These are phyloP conservation scores for Solanum pennellii DNA, from an alignment of 257 asterid species.

Conservation along the genomic window DNA sequence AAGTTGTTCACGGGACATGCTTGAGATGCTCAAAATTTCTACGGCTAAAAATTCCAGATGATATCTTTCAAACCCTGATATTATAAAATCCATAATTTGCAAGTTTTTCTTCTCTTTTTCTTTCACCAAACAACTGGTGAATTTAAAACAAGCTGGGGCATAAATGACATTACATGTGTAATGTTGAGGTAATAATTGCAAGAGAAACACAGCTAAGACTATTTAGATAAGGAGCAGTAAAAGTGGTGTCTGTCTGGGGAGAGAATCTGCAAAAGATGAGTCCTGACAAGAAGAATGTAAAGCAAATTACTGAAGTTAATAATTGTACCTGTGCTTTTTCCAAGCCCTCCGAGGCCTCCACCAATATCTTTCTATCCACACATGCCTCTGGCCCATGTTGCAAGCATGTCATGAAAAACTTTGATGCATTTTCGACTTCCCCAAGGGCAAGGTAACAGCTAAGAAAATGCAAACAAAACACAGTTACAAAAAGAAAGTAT, in stretches of 20 bases:
- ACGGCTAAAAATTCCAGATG: background rate
- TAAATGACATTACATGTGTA: background rate
- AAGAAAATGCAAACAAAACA: slow-evolving; percentile 4
- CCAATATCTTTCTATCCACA: slow-evolving; percentile 58
- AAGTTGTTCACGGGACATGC: background rate
- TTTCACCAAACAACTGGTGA: background rate
- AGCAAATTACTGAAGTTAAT: background rate
- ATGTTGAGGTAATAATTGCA: background rate
- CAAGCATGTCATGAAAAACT: slow-evolving; percentile 68
- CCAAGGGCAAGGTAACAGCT: slow-evolving; percentile 96
- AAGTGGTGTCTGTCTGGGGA: background rate
- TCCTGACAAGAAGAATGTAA: background rate
- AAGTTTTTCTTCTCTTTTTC: background rate
- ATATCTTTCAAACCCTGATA: background rate
- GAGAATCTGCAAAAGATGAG: background rate
- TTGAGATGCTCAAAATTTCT: background rate
- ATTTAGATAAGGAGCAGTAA: background rate
- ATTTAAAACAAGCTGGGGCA: background rate
- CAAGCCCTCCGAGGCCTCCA: slow-evolving; percentile 91
- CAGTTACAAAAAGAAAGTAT: background rate
- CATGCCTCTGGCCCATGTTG: slow-evolving; percentile 62
- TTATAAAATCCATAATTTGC: background rate
- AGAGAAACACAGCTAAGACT: background rate
- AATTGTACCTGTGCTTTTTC: slow-evolving; percentile 60
- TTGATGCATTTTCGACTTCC: slow-evolving; percentile 69